Evolutionary conservation across 305 asterid species (phyloP), one percentile per base, ranked within the genome.

Genomic region (Fraxinus floribunda): DNA sequence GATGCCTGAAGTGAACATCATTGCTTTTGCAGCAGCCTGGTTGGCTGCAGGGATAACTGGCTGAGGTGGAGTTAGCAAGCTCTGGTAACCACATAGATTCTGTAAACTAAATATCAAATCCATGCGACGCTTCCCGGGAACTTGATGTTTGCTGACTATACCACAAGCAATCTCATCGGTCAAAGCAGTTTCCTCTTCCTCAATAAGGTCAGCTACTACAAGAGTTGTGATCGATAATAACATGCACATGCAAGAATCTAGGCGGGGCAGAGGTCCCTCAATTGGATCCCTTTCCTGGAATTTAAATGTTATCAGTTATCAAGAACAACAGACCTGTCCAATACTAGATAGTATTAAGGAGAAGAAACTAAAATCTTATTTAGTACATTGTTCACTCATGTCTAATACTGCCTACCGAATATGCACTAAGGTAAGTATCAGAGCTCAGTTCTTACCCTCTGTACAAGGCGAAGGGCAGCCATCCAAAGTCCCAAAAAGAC

Each of bases 181-280:
- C 66, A 86, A 38, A 79, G 83, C 80, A 74, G 85, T 86, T 90
- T 93, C 97, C 84, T 94, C 97, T 88, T 94, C 99, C 89, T 93
- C 99, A 72, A 96, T 81, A 84, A 96, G 97, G 91, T 96, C 98
- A 73, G 94, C 91, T 75, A 92, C 90, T 79, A 96, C 98, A 6
- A 96, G 99, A 26, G 98, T 87, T 80, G 96, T 92, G 86, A 96
- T 88, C 38, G 97, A 96, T 79, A 96, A 88, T 74, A 96, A 82
- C 97, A 94, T 90, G 92, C 97, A 92, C 83, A 96, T 85, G 84
- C 98, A 97, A 78, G 99, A 91, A 83, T 96, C 98, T 36, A 96
- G 89, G 52, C 91, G 98, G 83, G 99, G 99, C 86, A 94, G 92
- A 0, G 99, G 99, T 57, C 98, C 99, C 88, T 94, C 99, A 81